phyloP scores from a whole-genome alignment of 345 rosid species.

The Isatis tinctoria region DNA sequence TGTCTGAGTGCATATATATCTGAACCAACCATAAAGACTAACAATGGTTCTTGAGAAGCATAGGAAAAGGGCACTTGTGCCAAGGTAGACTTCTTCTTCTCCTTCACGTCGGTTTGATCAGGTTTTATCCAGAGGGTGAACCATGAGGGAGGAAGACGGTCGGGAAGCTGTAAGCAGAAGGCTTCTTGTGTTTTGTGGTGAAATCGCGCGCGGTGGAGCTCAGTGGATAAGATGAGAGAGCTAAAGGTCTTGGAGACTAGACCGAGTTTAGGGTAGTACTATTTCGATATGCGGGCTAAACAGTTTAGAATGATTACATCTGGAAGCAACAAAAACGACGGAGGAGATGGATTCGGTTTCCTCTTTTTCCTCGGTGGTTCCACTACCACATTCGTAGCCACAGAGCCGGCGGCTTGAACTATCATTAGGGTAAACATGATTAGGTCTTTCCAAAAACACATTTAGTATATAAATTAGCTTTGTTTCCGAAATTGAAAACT shows the following conservation, averaged over 20 bases:
- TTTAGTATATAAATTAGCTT: no score
- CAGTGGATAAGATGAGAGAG: slow-evolving; percentile 45
- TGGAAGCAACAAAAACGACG: slow-evolving; percentile 30
- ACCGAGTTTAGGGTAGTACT: slow-evolving; percentile 50
- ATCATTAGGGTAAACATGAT: not conserved
- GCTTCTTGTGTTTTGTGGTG: not conserved
- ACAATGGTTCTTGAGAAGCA: not conserved
- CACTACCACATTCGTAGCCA: not conserved
- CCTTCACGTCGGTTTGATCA: not conserved
- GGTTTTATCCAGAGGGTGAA: not conserved
- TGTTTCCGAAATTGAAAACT: no score
- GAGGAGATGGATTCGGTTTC: not conserved
- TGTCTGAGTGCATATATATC: slow-evolving; percentile 49
- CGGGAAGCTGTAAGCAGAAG: not conserved
- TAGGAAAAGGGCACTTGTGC: slow-evolving; percentile 23
- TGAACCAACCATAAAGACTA: slow-evolving; percentile 38
- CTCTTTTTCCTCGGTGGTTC: not conserved
- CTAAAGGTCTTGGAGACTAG: slow-evolving; percentile 53
- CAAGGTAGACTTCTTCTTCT: not conserved
- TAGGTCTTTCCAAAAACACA: not conserved
- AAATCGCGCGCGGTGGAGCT: slow-evolving; percentile 13
- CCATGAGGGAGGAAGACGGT: not conserved
- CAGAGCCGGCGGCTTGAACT: not conserved
- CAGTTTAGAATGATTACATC: slow-evolving; percentile 53
- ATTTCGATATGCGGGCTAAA: slow-evolving; percentile 55